Conservation (phyloP, 805 yeast genomes). For the Candida insectorum region DNA sequence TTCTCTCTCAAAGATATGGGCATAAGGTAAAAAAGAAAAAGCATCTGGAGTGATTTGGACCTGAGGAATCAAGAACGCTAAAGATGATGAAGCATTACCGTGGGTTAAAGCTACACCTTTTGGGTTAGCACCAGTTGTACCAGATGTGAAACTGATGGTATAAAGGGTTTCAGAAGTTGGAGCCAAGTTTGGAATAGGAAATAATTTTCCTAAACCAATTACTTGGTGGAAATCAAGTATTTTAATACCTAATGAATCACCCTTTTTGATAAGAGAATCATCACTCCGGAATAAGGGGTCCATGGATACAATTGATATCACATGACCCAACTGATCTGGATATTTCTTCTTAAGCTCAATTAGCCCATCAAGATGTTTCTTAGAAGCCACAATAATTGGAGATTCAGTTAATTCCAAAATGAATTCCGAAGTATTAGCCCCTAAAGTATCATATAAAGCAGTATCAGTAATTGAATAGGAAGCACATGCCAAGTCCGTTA, state of each 20-base stretch:
- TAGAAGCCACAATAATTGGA: conserved; percentile 52
- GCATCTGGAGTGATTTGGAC: conserved; percentile 20
- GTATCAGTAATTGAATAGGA: conserved; percentile 34
- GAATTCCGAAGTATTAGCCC: conserved; percentile 28
- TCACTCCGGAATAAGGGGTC: conserved; percentile 32
- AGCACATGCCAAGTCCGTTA: conserved; percentile 33
- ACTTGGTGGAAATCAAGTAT: conserved; percentile 32
- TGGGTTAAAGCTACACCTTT: conserved; percentile 67
- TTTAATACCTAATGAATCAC: conserved; percentile 21
- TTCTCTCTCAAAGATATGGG: conserved; percentile 57
- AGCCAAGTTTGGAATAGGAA: conserved; percentile 20
- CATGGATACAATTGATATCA: conserved; percentile 56
- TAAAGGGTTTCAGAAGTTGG: conserved; percentile 33
- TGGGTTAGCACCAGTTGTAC: conserved; percentile 69
- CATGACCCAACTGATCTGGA: conserved; percentile 28
- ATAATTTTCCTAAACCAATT: conserved; percentile 36
- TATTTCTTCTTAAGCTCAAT: conserved; percentile 39
- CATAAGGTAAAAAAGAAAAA: conserved; percentile 51
- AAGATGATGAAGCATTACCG: conserved; percentile 44
- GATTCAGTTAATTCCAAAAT: conserved; percentile 32
- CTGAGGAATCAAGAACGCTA: conserved; percentile 32
- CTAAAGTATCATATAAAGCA: conserved; percentile 40
- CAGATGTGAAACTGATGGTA: conserved; percentile 49
- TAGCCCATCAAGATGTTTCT: conserved; percentile 46
- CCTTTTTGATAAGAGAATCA: conserved; percentile 16